Conservation (phyloP, 345 rosid genomes). For the Populus simonii region DNA sequence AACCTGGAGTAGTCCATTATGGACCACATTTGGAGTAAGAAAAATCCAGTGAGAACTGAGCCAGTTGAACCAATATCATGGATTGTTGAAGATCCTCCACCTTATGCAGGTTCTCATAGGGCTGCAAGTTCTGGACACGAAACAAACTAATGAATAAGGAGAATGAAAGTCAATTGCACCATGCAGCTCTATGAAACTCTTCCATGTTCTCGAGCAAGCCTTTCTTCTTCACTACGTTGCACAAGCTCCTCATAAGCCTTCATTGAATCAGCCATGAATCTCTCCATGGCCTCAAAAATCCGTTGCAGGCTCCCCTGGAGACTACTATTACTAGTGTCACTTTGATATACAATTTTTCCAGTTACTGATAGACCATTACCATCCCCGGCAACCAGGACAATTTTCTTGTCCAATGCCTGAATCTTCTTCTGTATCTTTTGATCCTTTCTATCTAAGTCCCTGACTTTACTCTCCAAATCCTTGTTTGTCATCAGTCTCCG, state of each 20-base stretch:
- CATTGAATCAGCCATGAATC: constrained; percentile 58
- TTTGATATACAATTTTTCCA: constrained; percentile 61
- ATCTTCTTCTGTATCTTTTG: constrained; percentile 83
- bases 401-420: constrained; percentile 84
- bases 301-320: constrained; percentile 66
- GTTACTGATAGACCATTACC: constrained; percentile 29
- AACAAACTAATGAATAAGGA: constrained; percentile 3
- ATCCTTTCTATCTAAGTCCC: constrained; percentile 70
- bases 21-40: not conserved
- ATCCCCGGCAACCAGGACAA: constrained; percentile 47
- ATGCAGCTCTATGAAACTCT: constrained; percentile 37
- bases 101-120: constrained; percentile 3
- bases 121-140: not conserved
- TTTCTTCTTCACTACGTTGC: constrained; percentile 70
- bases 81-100: not conserved
- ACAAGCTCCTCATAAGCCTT: constrained; percentile 77
- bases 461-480: constrained; percentile 61
- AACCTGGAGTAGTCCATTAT: not conserved
- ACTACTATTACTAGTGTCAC: constrained; percentile 62
- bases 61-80: not conserved
- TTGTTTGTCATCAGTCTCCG: constrained; percentile 48
- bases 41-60: not conserved
- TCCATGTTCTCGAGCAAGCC: constrained; percentile 34
- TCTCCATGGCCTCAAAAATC: constrained; percentile 90
- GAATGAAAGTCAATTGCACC: not conserved